Evolutionary conservation across 2,329 filamentous ascomycete species (phyloP).

Genomic region (Colletotrichum tropicicola): DNA sequence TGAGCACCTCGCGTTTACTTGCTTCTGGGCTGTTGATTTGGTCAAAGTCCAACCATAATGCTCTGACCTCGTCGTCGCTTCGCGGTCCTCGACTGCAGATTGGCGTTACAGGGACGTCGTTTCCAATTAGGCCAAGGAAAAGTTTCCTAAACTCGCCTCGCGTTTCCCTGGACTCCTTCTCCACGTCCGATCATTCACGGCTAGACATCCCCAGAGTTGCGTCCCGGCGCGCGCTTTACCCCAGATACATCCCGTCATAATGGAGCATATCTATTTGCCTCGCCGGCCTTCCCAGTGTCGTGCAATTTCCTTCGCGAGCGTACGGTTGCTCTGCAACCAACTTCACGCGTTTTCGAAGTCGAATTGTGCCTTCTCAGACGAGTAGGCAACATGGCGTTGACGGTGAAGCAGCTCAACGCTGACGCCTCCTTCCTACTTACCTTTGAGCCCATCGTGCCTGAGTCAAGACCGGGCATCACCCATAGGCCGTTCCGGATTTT

Average conservation of each 20-base stretch:
- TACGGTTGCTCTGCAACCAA: background rate
- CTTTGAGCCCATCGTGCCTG: conserved; percentile 63
- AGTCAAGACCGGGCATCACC: conserved; percentile 43
- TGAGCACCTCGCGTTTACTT: conserved; percentile 27
- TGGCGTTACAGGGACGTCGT: conserved; percentile 21
- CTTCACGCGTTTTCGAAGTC: background rate
- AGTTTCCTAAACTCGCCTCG: conserved; percentile 25
- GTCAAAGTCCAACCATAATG: conserved; percentile 12
- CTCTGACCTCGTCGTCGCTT: conserved; percentile 19
- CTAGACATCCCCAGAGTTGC: conserved; percentile 10
- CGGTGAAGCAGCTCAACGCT: conserved; percentile 69
- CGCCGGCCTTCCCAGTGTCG: background rate
- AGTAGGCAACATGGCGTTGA: conserved; percentile 63
- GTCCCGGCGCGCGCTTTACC: background rate
- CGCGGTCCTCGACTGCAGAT: background rate
- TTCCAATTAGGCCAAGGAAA: conserved; percentile 11
- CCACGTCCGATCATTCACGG: conserved; percentile 17
- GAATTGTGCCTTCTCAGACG: background rate
- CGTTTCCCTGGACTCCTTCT: conserved; percentile 15
- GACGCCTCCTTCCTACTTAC: conserved; percentile 73
- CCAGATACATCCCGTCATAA: conserved; percentile 1
- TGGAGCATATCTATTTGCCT: conserved; percentile 13
- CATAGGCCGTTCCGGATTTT: conserved; percentile 71
- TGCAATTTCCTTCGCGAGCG: background rate
- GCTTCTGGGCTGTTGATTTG: conserved; percentile 14